phyloP scores from a whole-genome alignment of 768 basidiomycete species.

The Leccinum arenicola region DNA sequence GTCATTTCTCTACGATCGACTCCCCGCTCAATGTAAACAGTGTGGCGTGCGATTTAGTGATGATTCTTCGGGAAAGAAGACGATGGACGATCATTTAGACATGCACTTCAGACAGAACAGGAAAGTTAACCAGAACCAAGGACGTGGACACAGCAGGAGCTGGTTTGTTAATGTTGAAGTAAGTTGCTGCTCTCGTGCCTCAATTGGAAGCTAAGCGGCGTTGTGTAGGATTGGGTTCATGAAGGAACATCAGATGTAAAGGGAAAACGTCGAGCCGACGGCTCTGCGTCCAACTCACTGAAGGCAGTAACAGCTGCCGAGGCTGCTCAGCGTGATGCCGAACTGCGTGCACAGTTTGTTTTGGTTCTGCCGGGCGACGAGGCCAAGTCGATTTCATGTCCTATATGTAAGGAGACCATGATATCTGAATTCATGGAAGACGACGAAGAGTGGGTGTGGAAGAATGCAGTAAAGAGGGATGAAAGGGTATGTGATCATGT shows the following conservation, averaged over 20 bases:
- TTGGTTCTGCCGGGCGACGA: conserved; percentile 90
- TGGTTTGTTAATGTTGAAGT: conserved; percentile 88
- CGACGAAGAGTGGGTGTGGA: conserved; percentile 98
- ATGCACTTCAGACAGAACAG: conserved; percentile 95
- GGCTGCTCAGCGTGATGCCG: conserved; percentile 70
- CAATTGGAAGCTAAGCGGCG: conserved; percentile 11
- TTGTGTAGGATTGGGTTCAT: conserved; percentile 80
- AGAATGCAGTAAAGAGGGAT: conserved; percentile 82
- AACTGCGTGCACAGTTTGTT: conserved; percentile 74
- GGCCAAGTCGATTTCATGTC: conserved; percentile 80
- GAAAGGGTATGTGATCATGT: conserved; percentile 59
- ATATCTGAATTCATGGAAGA: conserved; percentile 93
- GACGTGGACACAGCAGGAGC: conserved; percentile 83
- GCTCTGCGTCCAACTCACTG: conserved; percentile 45
- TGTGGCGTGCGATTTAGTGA: conserved; percentile 88
- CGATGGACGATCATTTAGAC: conserved; percentile 86
- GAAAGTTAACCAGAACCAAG: conserved; percentile 54
- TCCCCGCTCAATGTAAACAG: conserved; percentile 87
- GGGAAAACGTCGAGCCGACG: conserved; percentile 65
- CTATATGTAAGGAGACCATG: conserved; percentile 93
- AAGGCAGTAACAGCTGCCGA: conserved; percentile 63
- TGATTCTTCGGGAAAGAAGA: conserved; percentile 64
- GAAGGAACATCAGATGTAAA: conserved; percentile 59
- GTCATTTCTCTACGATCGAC: conserved; percentile 68
- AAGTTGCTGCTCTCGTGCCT: conserved; percentile 7